Evolutionary conservation across 225 moss, liverwort and hornwort species (phyloP).

Genomic region (Pseudoscleropodium purum): DNA sequence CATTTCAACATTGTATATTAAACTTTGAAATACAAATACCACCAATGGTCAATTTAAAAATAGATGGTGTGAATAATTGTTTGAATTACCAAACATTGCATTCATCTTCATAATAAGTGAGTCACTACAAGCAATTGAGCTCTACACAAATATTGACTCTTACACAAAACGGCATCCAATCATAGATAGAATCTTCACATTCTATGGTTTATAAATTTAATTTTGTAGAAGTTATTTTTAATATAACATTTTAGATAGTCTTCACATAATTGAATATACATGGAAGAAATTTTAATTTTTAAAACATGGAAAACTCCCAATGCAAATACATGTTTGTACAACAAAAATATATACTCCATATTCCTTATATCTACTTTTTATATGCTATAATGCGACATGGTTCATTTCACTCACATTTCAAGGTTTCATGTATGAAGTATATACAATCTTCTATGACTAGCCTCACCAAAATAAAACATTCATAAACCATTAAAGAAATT

Average conservation of each 20-base stretch:
- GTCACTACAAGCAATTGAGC: background rate
- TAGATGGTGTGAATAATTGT: background rate
- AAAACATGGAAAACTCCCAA: too few species aligned
- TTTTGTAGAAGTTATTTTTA: background rate
- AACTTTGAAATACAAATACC: background rate
- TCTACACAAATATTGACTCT: background rate
- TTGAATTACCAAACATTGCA: background rate
- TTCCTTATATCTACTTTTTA: too few species aligned
- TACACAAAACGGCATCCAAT: background rate
- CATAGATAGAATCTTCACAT: background rate
- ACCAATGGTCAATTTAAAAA: background rate
- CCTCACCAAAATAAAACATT: too few species aligned
- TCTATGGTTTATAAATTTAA: background rate
- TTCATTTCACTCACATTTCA: too few species aligned
- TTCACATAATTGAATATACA: background rate
- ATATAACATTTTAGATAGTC: background rate
- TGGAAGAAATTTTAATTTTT: too few species aligned
- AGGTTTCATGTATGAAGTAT: too few species aligned
- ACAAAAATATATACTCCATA: too few species aligned
- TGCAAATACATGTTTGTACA: too few species aligned
- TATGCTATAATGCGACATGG: too few species aligned
- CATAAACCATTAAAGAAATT: too few species aligned
- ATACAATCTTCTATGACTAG: too few species aligned
- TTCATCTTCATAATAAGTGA: background rate
- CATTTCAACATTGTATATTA: background rate